Evolutionary conservation across 2,329 filamentous ascomycete species (phyloP).

Genomic region (Ophiosphaerella narmari): DNA sequence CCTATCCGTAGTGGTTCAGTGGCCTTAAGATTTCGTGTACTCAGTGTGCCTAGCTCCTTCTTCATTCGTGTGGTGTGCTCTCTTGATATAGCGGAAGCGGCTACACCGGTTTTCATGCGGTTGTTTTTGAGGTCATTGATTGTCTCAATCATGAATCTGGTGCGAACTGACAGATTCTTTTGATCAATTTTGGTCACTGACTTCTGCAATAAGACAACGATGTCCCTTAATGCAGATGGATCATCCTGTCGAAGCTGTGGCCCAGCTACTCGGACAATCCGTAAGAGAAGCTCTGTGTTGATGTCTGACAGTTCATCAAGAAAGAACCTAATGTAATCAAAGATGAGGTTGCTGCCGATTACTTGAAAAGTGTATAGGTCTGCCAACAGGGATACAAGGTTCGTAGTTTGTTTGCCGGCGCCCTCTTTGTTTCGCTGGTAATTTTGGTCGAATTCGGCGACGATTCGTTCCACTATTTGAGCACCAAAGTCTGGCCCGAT

Average conservation of each 20-base stretch:
- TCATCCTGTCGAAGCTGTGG: slow-evolving; percentile 87
- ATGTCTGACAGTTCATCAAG: slow-evolving; percentile 76
- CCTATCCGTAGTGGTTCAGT: slow-evolving; percentile 82
- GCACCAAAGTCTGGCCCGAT: slow-evolving; percentile 89
- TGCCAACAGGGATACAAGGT: slow-evolving; percentile 80
- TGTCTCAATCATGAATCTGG: slow-evolving; percentile 96
- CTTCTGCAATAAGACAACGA: slow-evolving; percentile 77
- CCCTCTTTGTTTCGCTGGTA: slow-evolving; percentile 55
- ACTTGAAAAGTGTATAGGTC: slow-evolving; percentile 93
- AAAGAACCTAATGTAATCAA: slow-evolving; percentile 85
- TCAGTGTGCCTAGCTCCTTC: slow-evolving; percentile 81
- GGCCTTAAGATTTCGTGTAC: slow-evolving; percentile 68
- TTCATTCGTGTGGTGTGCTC: slow-evolving; percentile 89
- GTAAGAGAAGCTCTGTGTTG: slow-evolving; percentile 86
- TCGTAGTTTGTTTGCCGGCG: slow-evolving; percentile 65
- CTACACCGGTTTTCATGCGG: slow-evolving; percentile 75
- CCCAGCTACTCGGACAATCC: slow-evolving; percentile 79
- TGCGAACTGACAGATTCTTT: slow-evolving; percentile 77
- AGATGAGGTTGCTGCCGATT: slow-evolving; percentile 79
- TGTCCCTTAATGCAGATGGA: slow-evolving; percentile 83
- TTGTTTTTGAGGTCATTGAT: slow-evolving; percentile 96
- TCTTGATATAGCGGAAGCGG: slow-evolving; percentile 71
- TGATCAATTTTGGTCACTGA: slow-evolving; percentile 71
- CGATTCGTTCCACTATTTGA: slow-evolving; percentile 77
- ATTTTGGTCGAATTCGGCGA: slow-evolving; percentile 72